A percentile compares a stretch with the other conserved stretches of the same genome.
These are phyloP conservation scores for Marchantia paleacea DNA, from an alignment of 225 moss, liverwort and hornwort genomes.

Conservation along the genomic window DNA sequence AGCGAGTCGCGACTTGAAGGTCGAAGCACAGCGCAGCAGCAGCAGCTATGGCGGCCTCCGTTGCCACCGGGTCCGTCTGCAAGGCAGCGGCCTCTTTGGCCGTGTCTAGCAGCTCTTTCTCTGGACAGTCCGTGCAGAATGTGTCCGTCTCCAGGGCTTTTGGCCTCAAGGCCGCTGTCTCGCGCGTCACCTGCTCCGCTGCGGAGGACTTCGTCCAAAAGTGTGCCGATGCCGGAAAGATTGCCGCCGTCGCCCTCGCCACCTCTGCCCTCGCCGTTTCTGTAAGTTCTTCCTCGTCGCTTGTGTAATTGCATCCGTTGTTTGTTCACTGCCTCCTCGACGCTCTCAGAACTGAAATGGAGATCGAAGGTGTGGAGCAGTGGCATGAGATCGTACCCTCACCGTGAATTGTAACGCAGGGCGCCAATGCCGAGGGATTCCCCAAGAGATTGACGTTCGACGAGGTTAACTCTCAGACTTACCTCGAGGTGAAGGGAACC, in stretches of 20 bases:
- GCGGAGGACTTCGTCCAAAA: slow-evolving; percentile 67
- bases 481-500: slow-evolving; percentile 70
- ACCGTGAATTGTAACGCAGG: slow-evolving; percentile 29
- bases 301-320: not conserved
- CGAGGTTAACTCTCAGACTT: slow-evolving; percentile 51
- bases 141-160: slow-evolving; percentile 55
- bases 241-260: slow-evolving; percentile 70
- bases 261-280: slow-evolving; percentile 66
- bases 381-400: not conserved
- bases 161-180: slow-evolving; percentile 41
- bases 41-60: slow-evolving; percentile 71
- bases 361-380: not conserved
- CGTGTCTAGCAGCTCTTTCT: slow-evolving; percentile 15
- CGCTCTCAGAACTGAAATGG: no score
- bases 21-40: not conserved
- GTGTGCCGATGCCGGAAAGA: slow-evolving; percentile 61
- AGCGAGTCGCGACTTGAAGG: not conserved
- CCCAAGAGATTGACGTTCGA: slow-evolving; percentile 59
- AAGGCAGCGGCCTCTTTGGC: slow-evolving; percentile 51
- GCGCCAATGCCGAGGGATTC: slow-evolving; percentile 56
- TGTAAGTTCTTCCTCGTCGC: slow-evolving; percentile 36
- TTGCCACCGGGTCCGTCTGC: slow-evolving; percentile 59
- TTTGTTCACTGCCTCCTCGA: no score
- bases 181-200: slow-evolving; percentile 63
- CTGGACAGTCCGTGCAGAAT: slow-evolving; percentile 14